Conservation (phyloP, 257 asterid genomes). For the Lithospermum erythrorhizon region DNA sequence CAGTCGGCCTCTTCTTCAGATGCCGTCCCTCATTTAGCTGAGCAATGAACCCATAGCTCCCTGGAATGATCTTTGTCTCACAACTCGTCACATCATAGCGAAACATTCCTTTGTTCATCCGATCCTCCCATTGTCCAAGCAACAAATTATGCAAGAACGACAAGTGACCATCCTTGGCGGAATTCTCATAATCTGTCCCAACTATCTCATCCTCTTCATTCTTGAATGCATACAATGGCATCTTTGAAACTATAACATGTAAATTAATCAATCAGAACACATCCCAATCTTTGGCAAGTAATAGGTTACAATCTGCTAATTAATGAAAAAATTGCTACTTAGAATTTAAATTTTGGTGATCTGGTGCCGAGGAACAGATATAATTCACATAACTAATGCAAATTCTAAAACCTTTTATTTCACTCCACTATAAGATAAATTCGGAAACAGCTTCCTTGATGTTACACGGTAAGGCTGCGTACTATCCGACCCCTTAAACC, state of each 20-base stretch:
- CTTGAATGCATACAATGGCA: constrained; percentile 52
- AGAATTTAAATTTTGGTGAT: too few species aligned
- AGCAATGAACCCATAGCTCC: constrained; percentile 54
- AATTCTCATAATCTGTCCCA: constrained; percentile 11
- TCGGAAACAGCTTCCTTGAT: too few species aligned
- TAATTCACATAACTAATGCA: too few species aligned
- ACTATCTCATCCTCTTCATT: constrained; percentile 19
- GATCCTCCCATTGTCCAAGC: constrained; percentile 70
- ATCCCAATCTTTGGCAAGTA: not conserved
- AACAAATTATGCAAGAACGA: constrained; percentile 37
- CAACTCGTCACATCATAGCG: constrained; percentile 68
- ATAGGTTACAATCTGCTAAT: too few species aligned
- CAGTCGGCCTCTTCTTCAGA: constrained; percentile 68
- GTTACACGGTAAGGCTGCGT: too few species aligned
- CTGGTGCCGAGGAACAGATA: too few species aligned
- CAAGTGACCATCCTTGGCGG: constrained; percentile 23
- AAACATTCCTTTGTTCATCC: constrained; percentile 46
- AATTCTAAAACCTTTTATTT: too few species aligned
- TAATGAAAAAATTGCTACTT: too few species aligned
- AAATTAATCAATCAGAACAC: not conserved
- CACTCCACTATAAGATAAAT: too few species aligned
- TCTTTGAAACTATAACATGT: constrained; percentile 32
- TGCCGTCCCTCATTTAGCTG: constrained; percentile 85
- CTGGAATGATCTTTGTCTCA: constrained; percentile 53
- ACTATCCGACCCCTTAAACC: too few species aligned